Evolutionary conservation across 306 rosid species (phyloP).

Genomic region (Vigna hirtella): DNA sequence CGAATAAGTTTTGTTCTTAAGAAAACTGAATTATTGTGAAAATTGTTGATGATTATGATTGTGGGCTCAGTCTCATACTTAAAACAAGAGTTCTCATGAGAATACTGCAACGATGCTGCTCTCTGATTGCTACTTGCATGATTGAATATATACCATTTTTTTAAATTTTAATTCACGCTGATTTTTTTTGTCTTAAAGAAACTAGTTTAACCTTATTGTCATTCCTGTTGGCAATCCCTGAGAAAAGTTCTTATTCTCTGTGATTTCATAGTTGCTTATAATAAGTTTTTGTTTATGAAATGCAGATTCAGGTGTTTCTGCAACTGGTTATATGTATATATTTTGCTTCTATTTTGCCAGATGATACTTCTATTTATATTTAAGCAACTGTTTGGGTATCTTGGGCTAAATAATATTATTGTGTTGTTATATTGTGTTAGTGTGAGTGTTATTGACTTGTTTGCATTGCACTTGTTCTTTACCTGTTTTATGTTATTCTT

Average conservation of each 20-base stretch:
- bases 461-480: slow-evolving; percentile 16
- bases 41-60: slow-evolving; percentile 36
- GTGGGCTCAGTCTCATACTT: slow-evolving; percentile 11
- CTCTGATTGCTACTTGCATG: slow-evolving; percentile 5
- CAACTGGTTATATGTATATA: neutral
- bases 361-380: slow-evolving; percentile 32
- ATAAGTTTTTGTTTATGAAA: slow-evolving; percentile 33
- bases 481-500: slow-evolving; percentile 21
- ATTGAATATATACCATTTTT: slow-evolving; percentile 33
- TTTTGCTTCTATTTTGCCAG: neutral
- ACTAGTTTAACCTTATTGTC: slow-evolving; percentile 25
- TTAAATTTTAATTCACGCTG: neutral
- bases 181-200: slow-evolving; percentile 6
- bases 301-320: slow-evolving; percentile 28
- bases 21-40: slow-evolving; percentile 14
- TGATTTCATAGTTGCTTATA: slow-evolving; percentile 29
- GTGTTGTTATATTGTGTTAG: slow-evolving; percentile 14
- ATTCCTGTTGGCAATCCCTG: slow-evolving; percentile 12
- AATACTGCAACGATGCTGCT: slow-evolving; percentile 3
- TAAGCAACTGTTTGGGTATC: slow-evolving; percentile 13
- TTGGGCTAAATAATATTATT: slow-evolving; percentile 18
- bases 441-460: slow-evolving; percentile 32
- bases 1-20: slow-evolving; percentile 14
- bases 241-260: neutral
- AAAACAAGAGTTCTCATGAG: slow-evolving; percentile 7